Percentiles rank a stretch among this genome's conserved stretches.
These are phyloP conservation scores for Metschnikowia chrysomelidarum DNA, from an alignment of 805 yeast species.

Conservation along the genomic window DNA sequence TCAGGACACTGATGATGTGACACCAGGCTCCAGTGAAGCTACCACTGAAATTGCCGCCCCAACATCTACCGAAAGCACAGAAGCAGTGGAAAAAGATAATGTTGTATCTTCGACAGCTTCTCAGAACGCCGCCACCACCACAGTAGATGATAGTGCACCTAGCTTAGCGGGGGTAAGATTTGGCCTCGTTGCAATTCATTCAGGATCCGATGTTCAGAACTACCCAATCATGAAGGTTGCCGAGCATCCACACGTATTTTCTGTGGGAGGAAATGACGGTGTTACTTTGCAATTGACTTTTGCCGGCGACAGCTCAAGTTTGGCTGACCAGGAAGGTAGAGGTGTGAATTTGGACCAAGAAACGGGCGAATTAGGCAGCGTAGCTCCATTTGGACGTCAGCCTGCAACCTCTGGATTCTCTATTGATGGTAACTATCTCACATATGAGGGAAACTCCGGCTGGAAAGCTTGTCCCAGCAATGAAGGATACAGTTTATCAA, in stretches of 20 bases:
- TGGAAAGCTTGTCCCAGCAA: constrained; percentile 42
- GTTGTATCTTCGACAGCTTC: too few species aligned
- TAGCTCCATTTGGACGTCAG: constrained; percentile 30
- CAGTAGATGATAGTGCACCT: too few species aligned
- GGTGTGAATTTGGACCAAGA: constrained; percentile 27
- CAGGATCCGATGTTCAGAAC: constrained; percentile 29
- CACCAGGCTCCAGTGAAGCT: background rate
- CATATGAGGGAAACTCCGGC: constrained; percentile 29
- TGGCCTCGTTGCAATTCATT: constrained; percentile 22
- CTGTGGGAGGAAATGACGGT: constrained; percentile 34
- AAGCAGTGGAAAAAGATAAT: too few species aligned
- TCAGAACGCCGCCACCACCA: too few species aligned
- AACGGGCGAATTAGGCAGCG: constrained; percentile 34
- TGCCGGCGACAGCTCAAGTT: constrained; percentile 23
- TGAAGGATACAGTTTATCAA: constrained; percentile 22
- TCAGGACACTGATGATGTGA: constrained; percentile 4
- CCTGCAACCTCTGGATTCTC: constrained; percentile 40
- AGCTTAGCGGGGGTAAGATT: constrained; percentile 15
- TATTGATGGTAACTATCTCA: constrained; percentile 36
- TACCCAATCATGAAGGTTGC: constrained; percentile 27
- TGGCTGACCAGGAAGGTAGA: constrained; percentile 31
- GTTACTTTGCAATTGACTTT: constrained; percentile 24
- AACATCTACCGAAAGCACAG: constrained; percentile 6
- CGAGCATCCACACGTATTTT: constrained; percentile 32
- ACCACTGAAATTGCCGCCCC: background rate